phyloP scores from a whole-genome alignment of 2,329 filamentous ascomycete genomes.

The Zarea fungicola region DNA sequence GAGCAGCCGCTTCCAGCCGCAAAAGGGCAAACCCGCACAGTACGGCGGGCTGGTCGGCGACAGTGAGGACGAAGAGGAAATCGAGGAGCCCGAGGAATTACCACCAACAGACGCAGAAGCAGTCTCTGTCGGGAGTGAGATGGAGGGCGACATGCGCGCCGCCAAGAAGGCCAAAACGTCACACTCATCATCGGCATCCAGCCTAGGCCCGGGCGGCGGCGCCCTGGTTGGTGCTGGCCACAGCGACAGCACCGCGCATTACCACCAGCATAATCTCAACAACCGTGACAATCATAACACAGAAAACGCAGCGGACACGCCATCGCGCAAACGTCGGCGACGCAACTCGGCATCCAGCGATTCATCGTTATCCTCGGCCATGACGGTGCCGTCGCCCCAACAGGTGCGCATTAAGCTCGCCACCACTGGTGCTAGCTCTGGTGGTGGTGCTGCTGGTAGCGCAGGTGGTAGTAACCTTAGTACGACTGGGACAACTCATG shows the following conservation, averaged over 20 bases:
- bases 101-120: not conserved
- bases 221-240: not conserved
- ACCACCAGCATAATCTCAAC: too few relatives aligned
- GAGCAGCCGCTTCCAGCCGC: conserved; percentile 36
- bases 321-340: conserved; percentile 30
- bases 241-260: not conserved
- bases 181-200: conserved; percentile 13
- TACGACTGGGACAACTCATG: too few relatives aligned
- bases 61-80: conserved; percentile 28
- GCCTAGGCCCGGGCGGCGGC: not conserved
- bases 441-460: not conserved
- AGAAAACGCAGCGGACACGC: conserved; percentile 23
- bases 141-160: conserved; percentile 22
- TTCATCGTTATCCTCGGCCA: conserved; percentile 37
- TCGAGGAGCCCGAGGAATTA: conserved; percentile 18
- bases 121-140: not conserved
- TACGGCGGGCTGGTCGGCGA: conserved; percentile 43
- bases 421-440: not conserved
- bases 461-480: not conserved
- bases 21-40: conserved; percentile 43
- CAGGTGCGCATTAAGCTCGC: conserved; percentile 7
- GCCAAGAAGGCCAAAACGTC: conserved; percentile 33
- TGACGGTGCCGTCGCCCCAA: conserved; percentile 36
- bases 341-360: conserved; percentile 36
- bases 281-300: conserved; percentile 7